Evolutionary conservation across 1,284 basidiomycete species (phyloP).

Genomic region (Mixia osmundae): DNA sequence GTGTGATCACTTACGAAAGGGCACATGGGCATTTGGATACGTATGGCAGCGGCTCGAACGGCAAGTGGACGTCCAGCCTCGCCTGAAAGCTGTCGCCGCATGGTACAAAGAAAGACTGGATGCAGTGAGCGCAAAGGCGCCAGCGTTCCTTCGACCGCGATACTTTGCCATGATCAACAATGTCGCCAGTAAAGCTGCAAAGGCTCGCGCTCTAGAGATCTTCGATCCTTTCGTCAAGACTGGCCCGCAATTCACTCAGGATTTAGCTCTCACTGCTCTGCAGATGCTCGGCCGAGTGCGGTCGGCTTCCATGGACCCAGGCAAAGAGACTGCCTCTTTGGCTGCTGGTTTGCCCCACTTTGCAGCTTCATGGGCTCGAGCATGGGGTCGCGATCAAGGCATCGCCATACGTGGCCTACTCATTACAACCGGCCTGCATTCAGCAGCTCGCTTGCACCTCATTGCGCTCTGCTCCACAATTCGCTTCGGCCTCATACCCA

Average conservation of each 20-base stretch:
- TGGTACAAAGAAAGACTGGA: conserved; percentile 73
- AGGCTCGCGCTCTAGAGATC: conserved; percentile 54
- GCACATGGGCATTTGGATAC: conserved; percentile 76
- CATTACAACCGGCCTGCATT: conserved; percentile 70
- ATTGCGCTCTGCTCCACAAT: conserved; percentile 30
- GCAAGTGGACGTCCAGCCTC: conserved; percentile 41
- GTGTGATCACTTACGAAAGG: conserved; percentile 59
- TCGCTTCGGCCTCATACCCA: conserved; percentile 45
- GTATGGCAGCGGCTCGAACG: conserved; percentile 43
- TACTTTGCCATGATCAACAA: conserved; percentile 77
- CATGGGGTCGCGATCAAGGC: conserved; percentile 80
- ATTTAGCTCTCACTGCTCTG: conserved; percentile 57
- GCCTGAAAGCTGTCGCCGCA: conserved; percentile 39
- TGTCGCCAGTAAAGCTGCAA: conserved; percentile 69
- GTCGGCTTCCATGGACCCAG: conserved; percentile 53
- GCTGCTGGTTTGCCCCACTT: conserved; percentile 93
- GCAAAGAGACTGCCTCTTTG: conserved; percentile 44
- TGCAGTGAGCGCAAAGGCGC: conserved; percentile 42
- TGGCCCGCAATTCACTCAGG: conserved; percentile 70
- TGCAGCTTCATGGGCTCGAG: conserved; percentile 65
- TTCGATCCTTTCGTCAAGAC: conserved; percentile 58
- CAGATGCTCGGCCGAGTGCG: conserved; percentile 80
- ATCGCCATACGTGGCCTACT: conserved; percentile 37
- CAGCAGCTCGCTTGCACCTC: conserved; percentile 63
- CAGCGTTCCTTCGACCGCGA: conserved; percentile 71